A percentile compares a stretch with the other conserved stretches of the same genome.
Evolutionary conservation across 2,329 filamentous ascomycete species (phyloP).

Genomic region (Ustulina deusta): DNA sequence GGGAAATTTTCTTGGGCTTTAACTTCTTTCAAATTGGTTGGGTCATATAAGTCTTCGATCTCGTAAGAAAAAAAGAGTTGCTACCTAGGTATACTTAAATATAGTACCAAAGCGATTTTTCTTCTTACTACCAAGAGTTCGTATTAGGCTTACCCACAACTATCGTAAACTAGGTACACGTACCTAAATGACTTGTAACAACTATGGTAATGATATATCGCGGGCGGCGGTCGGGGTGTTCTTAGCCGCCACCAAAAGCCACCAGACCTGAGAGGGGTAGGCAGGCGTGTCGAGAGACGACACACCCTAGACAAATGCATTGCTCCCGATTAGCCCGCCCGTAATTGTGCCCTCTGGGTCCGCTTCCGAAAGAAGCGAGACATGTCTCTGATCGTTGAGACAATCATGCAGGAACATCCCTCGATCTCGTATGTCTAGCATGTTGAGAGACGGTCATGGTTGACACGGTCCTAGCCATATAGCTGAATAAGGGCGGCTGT

Average conservation of each 20-base stretch:
- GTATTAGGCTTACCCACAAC: not conserved
- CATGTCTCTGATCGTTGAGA: constrained; percentile 12
- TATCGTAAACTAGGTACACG: not conserved
- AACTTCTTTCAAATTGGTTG: not conserved
- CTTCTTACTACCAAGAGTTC: too few species aligned
- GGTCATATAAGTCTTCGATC: too few species aligned
- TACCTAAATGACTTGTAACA: not conserved
- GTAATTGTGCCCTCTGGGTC: not conserved
- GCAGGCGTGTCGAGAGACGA: constrained; percentile 3
- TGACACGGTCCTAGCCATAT: not conserved
- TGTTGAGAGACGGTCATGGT: not conserved
- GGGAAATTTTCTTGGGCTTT: not conserved
- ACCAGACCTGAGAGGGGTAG: constrained; percentile 3
- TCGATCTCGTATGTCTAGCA: not conserved
- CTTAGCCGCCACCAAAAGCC: constrained; percentile 25
- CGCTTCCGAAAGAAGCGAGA: constrained; percentile 13
- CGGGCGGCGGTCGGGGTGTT: constrained; percentile 21
- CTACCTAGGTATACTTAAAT: not conserved
- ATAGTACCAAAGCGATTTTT: not conserved
- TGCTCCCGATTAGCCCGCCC: constrained; percentile 12
- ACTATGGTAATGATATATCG: not conserved
- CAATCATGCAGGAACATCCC: constrained; percentile 23
- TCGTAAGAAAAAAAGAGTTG: not conserved
- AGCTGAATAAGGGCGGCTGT: constrained; percentile 12
- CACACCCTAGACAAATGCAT: constrained; percentile 10